Conservation (phyloP, 331 rosid species). For the Telfairia occidentalis region DNA sequence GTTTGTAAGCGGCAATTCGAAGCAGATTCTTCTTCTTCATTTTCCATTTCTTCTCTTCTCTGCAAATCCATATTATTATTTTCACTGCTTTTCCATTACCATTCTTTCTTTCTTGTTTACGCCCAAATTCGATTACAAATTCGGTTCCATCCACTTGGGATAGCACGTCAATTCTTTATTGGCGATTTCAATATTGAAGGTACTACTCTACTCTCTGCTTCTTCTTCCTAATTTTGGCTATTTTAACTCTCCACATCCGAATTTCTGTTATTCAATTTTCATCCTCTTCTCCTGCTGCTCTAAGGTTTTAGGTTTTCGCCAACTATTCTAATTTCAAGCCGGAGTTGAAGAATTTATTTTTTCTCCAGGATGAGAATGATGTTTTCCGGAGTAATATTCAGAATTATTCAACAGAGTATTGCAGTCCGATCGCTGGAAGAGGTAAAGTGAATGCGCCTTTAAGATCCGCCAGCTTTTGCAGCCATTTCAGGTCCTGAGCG, state of each 20-base stretch:
- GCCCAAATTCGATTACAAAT: no score
- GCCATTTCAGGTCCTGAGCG: background rate
- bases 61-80: background rate
- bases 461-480: background rate
- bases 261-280: background rate
- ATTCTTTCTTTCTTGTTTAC: background rate
- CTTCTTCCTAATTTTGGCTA: background rate
- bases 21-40: conserved; percentile 8
- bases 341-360: background rate
- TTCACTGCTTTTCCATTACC: background rate
- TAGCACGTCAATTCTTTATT: no score
- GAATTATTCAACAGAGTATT: background rate
- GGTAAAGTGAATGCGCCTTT: background rate
- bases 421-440: background rate
- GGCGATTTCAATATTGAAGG: no score
- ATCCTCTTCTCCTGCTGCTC: background rate
- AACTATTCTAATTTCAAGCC: background rate
- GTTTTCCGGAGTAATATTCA: background rate
- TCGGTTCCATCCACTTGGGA: no score
- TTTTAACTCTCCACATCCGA: no score
- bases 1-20: conserved; percentile 14
- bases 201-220: background rate
- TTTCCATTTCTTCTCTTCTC: background rate
- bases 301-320: no score
- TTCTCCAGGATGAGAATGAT: background rate